Evolutionary conservation across 2,329 filamentous ascomycete species (phyloP), one percentile per base, ranked within the genome.

Genomic region (Tolypocladium cylindrosporum): DNA sequence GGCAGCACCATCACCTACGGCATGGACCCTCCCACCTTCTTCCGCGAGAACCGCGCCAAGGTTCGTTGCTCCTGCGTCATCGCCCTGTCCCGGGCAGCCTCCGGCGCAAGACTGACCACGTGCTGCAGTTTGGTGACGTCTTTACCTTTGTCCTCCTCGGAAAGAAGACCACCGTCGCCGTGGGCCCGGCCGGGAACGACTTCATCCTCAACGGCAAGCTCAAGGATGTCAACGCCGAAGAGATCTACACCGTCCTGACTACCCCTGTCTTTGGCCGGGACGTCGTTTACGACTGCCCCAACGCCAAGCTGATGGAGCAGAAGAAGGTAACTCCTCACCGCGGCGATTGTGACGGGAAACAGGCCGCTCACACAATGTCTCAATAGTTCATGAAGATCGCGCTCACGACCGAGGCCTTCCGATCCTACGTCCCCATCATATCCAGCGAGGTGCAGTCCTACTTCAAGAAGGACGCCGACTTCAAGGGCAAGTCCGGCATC

Each of bases 1-100:
- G 93, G 93, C 63, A 97, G 88, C 77, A 97, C 94, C 60, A 79
- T 97, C 67, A 89, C 85, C 51, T 99, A 97, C 76, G 93, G 93
- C 73, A 97, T 97, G 75, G 91, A 97, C 69, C 93, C 93, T 19
- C 92, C 90, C 68, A 80, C 79, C 55, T 97, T 97, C 81, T 96
- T 97, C 78, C 79, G 66, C 82, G 85, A 79, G 71, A 83, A 82
- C 74, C 86, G 86, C 66, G 79, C 82, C 67, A 95, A 95, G 86
- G 89, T 91, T 67, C 61, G 75, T 71, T 39, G 31, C 24, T 8
- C 31, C 16, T 24, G 13, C 11, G n/a, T 13, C 8, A 14, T 8
- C 4, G 1, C 48, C 10, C 31, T 13, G 10, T 31, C 31, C 8
- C 8, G 31, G 31, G 31, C 19, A 8, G 2, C 10, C 36, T 16